These are phyloP conservation scores for Emergomyces orientalis DNA, from an alignment of 2,329 filamentous ascomycete species.

Conservation along the genomic window DNA sequence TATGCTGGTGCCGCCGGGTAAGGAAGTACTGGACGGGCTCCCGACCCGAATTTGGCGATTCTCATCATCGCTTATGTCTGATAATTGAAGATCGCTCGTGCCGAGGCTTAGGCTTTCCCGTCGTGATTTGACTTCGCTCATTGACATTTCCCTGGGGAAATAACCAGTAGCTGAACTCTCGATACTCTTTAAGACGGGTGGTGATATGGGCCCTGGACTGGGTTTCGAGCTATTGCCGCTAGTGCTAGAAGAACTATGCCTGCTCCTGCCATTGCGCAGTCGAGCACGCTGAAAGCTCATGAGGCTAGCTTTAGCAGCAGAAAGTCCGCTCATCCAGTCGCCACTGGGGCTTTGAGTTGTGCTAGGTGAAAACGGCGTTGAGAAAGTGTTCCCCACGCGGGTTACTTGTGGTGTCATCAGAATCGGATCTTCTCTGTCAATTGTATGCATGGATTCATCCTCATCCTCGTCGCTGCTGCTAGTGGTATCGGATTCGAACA, in stretches of 20 bases:
- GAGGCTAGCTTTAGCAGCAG: slow-evolving; percentile 64
- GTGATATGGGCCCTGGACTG: slow-evolving; percentile 65
- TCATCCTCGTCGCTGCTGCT: slow-evolving; percentile 61
- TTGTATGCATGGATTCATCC: slow-evolving; percentile 50
- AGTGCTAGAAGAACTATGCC: slow-evolving; percentile 59
- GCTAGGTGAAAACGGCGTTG: slow-evolving; percentile 40
- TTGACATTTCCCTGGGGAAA: slow-evolving; percentile 44
- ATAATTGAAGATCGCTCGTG: slow-evolving; percentile 77
- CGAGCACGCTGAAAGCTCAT: slow-evolving; percentile 65
- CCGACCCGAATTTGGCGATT: slow-evolving; percentile 27
- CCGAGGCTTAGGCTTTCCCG: slow-evolving; percentile 86
- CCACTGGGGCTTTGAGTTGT: slow-evolving; percentile 45
- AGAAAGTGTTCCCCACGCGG: slow-evolving; percentile 42
- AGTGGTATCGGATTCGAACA: slow-evolving; percentile 70
- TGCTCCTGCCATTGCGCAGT: slow-evolving; percentile 49
- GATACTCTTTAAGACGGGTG: slow-evolving; percentile 53
- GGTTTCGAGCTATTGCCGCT: slow-evolving; percentile 61
- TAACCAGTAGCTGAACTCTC: slow-evolving; percentile 46
- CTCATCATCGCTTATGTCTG: slow-evolving; percentile 69
- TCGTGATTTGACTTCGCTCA: slow-evolving; percentile 47
- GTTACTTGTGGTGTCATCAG: slow-evolving; percentile 71
- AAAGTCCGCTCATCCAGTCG: slow-evolving; percentile 57
- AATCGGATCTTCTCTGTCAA: slow-evolving; percentile 67
- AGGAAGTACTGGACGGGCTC: slow-evolving; percentile 23
- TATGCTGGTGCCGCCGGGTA: slow-evolving; percentile 24